Conservation (phyloP, 2,329 filamentous ascomycete genomes). For the Ambrosiella xylebori region DNA sequence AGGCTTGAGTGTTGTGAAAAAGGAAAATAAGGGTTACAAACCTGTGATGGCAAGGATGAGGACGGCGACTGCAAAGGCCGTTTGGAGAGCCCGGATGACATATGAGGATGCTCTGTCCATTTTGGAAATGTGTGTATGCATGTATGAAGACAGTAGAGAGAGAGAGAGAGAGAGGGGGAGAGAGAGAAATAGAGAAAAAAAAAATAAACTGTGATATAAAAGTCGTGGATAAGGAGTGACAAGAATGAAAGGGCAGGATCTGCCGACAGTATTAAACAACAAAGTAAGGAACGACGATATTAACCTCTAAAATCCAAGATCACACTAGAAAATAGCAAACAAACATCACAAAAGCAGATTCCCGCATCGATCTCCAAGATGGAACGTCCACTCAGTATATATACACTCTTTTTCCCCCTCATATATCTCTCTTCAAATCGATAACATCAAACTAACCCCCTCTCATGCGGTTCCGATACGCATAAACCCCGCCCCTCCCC, state of each 20-base stretch:
- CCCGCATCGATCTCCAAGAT: no score
- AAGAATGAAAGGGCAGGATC: conserved; percentile 12
- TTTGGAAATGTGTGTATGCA: background rate
- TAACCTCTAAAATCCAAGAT: background rate
- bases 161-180: background rate
- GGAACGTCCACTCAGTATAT: no score
- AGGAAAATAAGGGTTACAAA: conserved; percentile 18
- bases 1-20: background rate
- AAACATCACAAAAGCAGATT: background rate
- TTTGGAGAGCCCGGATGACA: conserved; percentile 27
- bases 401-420: no score
- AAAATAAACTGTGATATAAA: background rate
- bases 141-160: background rate
- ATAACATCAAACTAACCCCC: no score
- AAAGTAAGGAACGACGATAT: background rate
- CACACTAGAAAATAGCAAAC: background rate
- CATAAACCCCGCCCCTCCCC: no score
- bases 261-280: background rate
- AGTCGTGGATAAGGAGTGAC: conserved; percentile 11
- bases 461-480: no score
- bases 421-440: no score
- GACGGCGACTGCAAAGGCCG: conserved; percentile 28
- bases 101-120: background rate
- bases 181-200: background rate
- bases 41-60: conserved; percentile 32